Conservation (phyloP, 208 protist genomes). For the Phytomonas francai region DNA sequence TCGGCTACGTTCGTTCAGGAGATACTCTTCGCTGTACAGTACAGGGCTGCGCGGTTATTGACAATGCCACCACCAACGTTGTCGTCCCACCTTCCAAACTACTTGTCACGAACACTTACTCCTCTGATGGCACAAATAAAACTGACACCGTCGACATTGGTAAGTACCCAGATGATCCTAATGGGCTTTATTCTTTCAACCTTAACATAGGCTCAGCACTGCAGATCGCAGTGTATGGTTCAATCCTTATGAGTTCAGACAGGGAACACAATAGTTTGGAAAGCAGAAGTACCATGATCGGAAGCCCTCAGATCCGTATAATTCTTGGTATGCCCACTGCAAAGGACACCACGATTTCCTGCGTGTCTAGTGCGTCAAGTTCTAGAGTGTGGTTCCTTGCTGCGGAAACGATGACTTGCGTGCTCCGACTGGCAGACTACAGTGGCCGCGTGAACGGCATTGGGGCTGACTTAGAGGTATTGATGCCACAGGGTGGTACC, state of each 20-base stretch:
- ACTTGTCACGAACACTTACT: constrained; percentile 19
- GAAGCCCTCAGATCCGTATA: constrained; percentile 48
- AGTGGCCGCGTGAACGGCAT: constrained; percentile 48
- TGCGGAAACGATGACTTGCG: constrained; percentile 37
- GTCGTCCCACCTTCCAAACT: constrained; percentile 37
- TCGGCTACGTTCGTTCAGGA: constrained; percentile 41
- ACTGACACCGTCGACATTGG: constrained; percentile 28
- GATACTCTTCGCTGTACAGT: constrained; percentile 31
- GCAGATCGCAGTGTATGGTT: constrained; percentile 28
- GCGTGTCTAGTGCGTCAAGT: constrained; percentile 26
- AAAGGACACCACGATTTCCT: constrained; percentile 26
- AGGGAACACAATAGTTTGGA: constrained; percentile 3
- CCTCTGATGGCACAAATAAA: constrained; percentile 21
- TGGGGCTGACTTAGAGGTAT: constrained; percentile 40
- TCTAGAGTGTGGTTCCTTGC: constrained; percentile 55
- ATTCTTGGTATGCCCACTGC: constrained; percentile 58
- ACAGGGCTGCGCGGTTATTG: constrained; percentile 40
- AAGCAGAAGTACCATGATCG: constrained; percentile 37
- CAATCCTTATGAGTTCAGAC: constrained; percentile 15
- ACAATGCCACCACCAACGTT: constrained; percentile 35
- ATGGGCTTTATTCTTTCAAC: constrained; percentile 52
- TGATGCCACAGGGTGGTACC: constrained; percentile 50
- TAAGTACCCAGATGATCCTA: constrained; percentile 34
- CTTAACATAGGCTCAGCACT: constrained; percentile 18
- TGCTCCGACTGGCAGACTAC: constrained; percentile 27